Base-by-base conservation (phyloP, 2,329 filamentous ascomycete genomes). In the Calonectria multiphialidica region DNA sequence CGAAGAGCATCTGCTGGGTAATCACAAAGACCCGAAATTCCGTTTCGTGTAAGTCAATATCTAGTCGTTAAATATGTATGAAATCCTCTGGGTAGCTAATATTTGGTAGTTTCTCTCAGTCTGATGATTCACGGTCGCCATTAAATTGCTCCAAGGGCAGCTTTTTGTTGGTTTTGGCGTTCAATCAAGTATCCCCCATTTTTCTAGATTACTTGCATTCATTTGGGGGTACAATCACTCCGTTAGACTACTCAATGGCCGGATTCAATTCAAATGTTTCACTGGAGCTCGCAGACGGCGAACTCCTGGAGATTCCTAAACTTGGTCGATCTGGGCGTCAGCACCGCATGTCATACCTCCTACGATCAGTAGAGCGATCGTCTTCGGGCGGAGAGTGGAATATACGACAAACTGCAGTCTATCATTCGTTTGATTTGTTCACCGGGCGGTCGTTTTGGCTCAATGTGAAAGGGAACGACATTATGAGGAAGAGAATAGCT, bases 341-440 rank as follows among this genome's bases (percentile, higher is more conserved):
- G 25, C 42, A 66, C 30, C 10, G 42, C 0, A n/a, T 71, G 5
- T 73, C 72, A 10, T 75, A 75, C 33, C 47, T 75, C 1, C 3
- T 75, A 7, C 69, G 74, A 25, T 35, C 25, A 30, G 35, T 40
- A 9, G 18, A 35, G 50, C 6, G 9, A 12, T 12, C 30, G n/a
- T n/a, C n/a, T n/a, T n/a, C n/a, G n/a, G n/a, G n/a, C n/a, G n/a
- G n/a, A n/a, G n/a, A n/a, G n/a, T 68, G 68, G 65, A 68, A 55
- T 3, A 66, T 76, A 4, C 25, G 72, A 13, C 74, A 76, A 30
- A 74, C 70, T 59, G 70, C 72, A 4, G 72, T 76, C 1, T 71
- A 72, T 30, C 74, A 76, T 18, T 59, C 67, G 2, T 76, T 73
- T 64, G 74, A 76, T 25, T 15, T 76, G 10, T 37, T 42, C 1